A percentile compares a stretch with the other conserved stretches of the same genome.
These are phyloP conservation scores for Catenaria anguillulae DNA, from an alignment of 371 early-diverging fungal species.

Conservation along the genomic window DNA sequence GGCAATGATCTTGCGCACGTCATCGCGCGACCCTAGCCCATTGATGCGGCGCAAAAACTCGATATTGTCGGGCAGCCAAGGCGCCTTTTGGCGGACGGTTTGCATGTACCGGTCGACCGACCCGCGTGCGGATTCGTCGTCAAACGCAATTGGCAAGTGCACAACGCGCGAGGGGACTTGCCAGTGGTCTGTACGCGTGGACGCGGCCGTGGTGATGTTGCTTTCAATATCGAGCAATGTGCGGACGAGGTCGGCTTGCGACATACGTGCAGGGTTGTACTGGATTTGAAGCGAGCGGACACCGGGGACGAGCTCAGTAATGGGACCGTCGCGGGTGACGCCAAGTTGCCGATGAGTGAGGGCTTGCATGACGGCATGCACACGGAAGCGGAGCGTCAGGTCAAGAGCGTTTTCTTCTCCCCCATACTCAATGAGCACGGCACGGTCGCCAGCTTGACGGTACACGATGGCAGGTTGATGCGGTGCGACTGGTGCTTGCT, in stretches of 20 bases:
- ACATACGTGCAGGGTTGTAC: background rate
- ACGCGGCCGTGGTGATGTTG: background rate
- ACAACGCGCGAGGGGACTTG: background rate
- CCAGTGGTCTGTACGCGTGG: no score
- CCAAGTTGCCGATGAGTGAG: no score
- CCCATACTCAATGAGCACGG: background rate
- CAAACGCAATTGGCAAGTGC: background rate
- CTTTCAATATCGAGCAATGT: background rate
- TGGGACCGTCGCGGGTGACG: background rate
- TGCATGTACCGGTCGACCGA: background rate
- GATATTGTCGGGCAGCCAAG: background rate
- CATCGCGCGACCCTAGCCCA: background rate
- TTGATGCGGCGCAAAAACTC: background rate
- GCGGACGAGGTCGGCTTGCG: background rate
- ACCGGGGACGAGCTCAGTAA: background rate
- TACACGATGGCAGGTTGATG: background rate
- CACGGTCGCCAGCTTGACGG: background rate
- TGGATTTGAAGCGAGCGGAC: background rate
- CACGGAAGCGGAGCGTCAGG: background rate
- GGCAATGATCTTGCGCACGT: background rate
- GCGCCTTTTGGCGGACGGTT: background rate
- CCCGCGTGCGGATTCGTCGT: background rate
- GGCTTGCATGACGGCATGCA: background rate
- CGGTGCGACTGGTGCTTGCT: no score
- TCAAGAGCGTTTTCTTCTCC: background rate